Evolutionary conservation across 2,329 filamentous ascomycete species (phyloP), one percentile per base, ranked within the genome.

Genomic region (Colletotrichum chrysophilum): DNA sequence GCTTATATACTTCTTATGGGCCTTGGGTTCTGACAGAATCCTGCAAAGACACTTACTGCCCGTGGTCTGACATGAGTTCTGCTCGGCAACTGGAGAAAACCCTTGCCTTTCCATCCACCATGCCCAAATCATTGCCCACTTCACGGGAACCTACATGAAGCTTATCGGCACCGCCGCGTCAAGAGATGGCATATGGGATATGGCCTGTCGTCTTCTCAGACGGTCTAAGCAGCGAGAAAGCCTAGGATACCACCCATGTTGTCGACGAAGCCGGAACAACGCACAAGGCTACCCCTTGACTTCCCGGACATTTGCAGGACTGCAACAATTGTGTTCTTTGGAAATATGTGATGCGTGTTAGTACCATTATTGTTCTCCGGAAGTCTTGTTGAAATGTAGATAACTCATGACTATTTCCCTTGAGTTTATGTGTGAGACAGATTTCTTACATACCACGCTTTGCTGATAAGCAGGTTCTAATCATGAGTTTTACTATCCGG

Each of bases 1-100:
- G 14, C 24, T 58, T 28, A 10, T 18, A 58, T 0, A 58, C 55
- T 58, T 28, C 9, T 28, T 0, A 18, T 5, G 1, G 7, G n/a
- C 0, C 21, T 16, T 58, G 0, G 24, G 13, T 18, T 9, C 0
- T n/a, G 55, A 3, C 14, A 58, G 6, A 0, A 6, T 58, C 13
- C 4, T 0, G 0, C 55, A 7, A 4, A 58, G 12, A 10, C 1
- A 58, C 28, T 58, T 28, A 0, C 24, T 58, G 24, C 13, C 1
- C 24, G 13, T 58, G 55, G 18, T 28, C 55, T 28, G 10, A 24
- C 0, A 58, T 58, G 26, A 4, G 0, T 28, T 18, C 55, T 58
- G 24, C 55, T 28, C 7, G 0, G 55, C 9, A 28, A 18, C 13
- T 56, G 0, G 52, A n/a, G 24, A 4, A 9, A 30, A 9, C 28